These are phyloP conservation scores for Tylopilus vinaceipallidus DNA, from an alignment of 768 basidiomycete species.

Conservation along the genomic window DNA sequence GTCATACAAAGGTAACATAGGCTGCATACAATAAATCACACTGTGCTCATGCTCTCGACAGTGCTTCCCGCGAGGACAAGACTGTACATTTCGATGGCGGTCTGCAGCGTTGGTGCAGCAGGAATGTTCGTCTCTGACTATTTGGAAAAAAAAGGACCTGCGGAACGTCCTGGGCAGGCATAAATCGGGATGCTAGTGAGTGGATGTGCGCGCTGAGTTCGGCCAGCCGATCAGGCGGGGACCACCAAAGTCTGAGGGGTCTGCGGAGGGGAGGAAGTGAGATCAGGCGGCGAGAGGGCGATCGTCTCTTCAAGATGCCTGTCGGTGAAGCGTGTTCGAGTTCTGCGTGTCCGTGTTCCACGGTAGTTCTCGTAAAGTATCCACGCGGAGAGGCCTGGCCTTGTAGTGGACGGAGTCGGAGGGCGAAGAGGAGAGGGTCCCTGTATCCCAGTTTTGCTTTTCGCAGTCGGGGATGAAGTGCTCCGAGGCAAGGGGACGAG, in stretches of 20 bases:
- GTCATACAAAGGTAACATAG: constrained; percentile 41
- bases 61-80: constrained; percentile 56
- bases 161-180: not conserved
- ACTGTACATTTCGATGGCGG: constrained; percentile 46
- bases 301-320: constrained; percentile 21
- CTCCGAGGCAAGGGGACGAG: constrained; percentile 39
- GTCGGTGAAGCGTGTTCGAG: constrained; percentile 17
- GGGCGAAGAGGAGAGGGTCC: constrained; percentile 6
- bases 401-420: constrained; percentile 1
- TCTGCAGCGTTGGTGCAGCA: constrained; percentile 44
- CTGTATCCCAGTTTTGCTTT: constrained; percentile 54
- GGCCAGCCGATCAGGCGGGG: constrained; percentile 13
- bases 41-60: constrained; percentile 25
- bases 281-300: constrained; percentile 4
- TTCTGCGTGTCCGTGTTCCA: constrained; percentile 20
- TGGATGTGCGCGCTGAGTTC: constrained; percentile 5
- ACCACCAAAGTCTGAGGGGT: not conserved
- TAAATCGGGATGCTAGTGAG: not conserved
- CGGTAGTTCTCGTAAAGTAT: constrained; percentile 20
- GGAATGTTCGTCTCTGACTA: constrained; percentile 52
- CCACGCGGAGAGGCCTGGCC: not conserved
- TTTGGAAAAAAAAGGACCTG: constrained; percentile 44
- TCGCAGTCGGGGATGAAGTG: constrained; percentile 65
- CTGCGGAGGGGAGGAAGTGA: not conserved
- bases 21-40: constrained; percentile 3